These are phyloP conservation scores for Quercus engelmannii DNA, from an alignment of 306 rosid genomes.

Conservation along the genomic window DNA sequence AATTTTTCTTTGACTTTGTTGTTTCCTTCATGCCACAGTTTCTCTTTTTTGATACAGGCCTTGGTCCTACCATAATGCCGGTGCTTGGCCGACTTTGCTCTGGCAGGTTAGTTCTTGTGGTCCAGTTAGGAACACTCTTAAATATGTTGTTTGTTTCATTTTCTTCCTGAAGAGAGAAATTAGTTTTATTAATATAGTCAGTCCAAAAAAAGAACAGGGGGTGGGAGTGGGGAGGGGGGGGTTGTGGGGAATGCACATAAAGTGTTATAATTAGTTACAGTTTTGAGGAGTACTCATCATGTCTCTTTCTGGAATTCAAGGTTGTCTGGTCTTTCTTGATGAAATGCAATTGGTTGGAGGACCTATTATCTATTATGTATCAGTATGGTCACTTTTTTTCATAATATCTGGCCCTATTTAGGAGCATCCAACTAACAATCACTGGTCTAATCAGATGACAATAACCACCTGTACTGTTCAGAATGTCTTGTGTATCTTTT, in stretches of 20 bases:
- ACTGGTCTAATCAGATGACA: background rate
- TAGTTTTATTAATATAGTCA: background rate
- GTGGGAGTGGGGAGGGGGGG: no score
- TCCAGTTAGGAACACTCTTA: background rate
- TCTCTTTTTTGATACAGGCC: conserved; percentile 52
- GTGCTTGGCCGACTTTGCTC: conserved; percentile 89
- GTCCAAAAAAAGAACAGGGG: background rate
- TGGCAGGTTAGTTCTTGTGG: conserved; percentile 70
- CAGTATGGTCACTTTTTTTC: background rate
- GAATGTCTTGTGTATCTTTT: conserved; percentile 3
- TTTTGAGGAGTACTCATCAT: background rate
- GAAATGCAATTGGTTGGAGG: background rate
- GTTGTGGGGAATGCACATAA: background rate
- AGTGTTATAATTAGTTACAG: background rate
- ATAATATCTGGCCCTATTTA: conserved; percentile 7
- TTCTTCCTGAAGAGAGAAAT: background rate
- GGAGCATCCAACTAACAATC: background rate
- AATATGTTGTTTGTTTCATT: background rate
- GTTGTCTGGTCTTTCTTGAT: background rate
- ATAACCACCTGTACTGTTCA: background rate
- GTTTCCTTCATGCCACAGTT: conserved; percentile 13
- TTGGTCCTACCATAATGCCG: conserved; percentile 89
- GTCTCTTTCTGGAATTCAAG: background rate
- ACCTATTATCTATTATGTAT: background rate
- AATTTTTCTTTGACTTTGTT: background rate